phyloP scores from a whole-genome alignment of 2,329 filamentous ascomycete genomes.

The Teratosphaeria zuluensis region DNA sequence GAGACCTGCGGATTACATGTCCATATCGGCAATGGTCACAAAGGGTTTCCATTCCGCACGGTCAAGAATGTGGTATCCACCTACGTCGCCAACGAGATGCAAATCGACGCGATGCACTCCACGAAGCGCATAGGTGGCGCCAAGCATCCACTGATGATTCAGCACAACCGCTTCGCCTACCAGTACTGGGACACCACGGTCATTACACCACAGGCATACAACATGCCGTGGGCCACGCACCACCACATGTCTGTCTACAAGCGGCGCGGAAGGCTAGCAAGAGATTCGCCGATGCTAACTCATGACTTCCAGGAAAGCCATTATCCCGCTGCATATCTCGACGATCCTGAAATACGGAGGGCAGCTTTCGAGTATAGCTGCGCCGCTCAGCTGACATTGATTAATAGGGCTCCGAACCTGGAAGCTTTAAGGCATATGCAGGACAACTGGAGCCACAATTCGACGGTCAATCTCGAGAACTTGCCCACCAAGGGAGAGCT shows the following conservation, averaged over 20 bases:
- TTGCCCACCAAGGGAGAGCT: neutral
- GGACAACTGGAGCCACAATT: neutral
- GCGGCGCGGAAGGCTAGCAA: neutral
- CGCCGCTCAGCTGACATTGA: constrained; percentile 4
- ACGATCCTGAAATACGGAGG: neutral
- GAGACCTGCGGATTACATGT: constrained; percentile 20
- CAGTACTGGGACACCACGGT: neutral
- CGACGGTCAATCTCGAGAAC: constrained; percentile 9
- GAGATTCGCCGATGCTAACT: neutral
- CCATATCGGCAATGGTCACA: constrained; percentile 21
- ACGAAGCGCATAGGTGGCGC: constrained; percentile 9
- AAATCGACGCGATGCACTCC: constrained; percentile 19
- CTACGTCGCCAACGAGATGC: constrained; percentile 20
- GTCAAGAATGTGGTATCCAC: constrained; percentile 22
- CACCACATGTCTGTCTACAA: constrained; percentile 1
- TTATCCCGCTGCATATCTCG: neutral
- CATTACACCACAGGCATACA: constrained; percentile 1
- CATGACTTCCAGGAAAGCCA: neutral
- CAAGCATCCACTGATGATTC: neutral
- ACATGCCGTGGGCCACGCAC: constrained; percentile 6
- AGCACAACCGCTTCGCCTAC: neutral
- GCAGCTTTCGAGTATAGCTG: constrained; percentile 4
- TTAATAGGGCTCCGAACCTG: constrained; percentile 5
- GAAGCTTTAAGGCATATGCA: constrained; percentile 3
- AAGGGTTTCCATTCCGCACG: constrained; percentile 13